Evolutionary conservation across 768 basidiomycete genomes (phyloP), one percentile per base, ranked within the genome.

Genomic region (Macrolepiota dolichaula): DNA sequence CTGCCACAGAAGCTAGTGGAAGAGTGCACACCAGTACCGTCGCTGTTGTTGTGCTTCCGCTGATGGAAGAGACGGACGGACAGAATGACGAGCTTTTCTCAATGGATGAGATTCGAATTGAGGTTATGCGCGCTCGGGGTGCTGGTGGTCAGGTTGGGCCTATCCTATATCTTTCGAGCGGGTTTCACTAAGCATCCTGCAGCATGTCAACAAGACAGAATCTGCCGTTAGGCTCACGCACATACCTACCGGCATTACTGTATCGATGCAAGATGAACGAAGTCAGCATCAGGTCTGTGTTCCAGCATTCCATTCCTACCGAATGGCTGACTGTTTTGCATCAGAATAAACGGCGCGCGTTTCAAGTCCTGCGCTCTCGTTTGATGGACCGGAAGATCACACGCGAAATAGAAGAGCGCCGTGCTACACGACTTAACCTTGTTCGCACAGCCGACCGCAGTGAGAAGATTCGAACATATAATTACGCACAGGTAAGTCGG

Each of bases 121-220:
- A 98, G 71, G 94, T 97, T 51, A 97, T 98, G 95, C 87, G 97
- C 25, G 85, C 97, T 0, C 80, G 94, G n/a, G 97, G 97, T 25
- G 96, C 97, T 6, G 97, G 97, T 49, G 96, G 97, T 15, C 96
- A 97, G 81, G 93, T 93, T 32, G 56, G 77, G 67, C 19, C 10
- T 22, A 35, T 46, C 46, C 22, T 24, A 11, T n/a, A 19, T 3
- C 51, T 40, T 57, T 19, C 55, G 36, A 32, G 12, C 37, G 51
- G 47, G 64, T 38, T 38, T 49, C 11, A 55, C 50, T 32, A 38
- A 37, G 50, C 19, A 38, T 49, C 6, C 42, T 32, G 3, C 62
- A 98, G 90, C 96, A 98, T 74, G 97, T 98, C 68, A 99, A 99
- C 76, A 93, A 90, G 81, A 98, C 97, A 0, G 97, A 99, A 74